Conservation (phyloP, 2,329 filamentous ascomycete genomes). For the Hypoxylon rubiginosum region DNA sequence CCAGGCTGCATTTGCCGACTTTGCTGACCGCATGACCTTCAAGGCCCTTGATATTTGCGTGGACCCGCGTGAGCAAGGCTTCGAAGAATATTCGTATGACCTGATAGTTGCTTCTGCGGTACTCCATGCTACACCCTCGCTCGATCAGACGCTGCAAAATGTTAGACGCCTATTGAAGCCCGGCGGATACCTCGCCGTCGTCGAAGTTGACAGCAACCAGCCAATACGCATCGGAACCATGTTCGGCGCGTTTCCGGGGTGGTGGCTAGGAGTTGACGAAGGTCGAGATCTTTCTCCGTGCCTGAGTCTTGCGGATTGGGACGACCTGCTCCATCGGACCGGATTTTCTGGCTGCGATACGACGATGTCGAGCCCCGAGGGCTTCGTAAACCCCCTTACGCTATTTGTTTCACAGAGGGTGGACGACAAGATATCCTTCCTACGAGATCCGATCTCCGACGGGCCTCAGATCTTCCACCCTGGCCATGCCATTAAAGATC, state of each 20-base stretch:
- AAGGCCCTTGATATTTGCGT: slow-evolving; percentile 33
- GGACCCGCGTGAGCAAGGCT: slow-evolving; percentile 51
- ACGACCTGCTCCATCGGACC: slow-evolving; percentile 3
- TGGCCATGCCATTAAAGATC: too few relatives aligned
- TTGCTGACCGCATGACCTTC: slow-evolving; percentile 3
- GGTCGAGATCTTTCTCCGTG: slow-evolving; percentile 19
- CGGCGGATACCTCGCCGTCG: slow-evolving; percentile 60
- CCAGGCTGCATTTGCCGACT: background rate
- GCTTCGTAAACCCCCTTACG: slow-evolving; percentile 3
- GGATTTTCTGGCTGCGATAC: slow-evolving; percentile 31
- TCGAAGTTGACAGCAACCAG: too few relatives aligned
- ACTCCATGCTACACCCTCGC: slow-evolving; percentile 54
- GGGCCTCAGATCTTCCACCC: too few relatives aligned
- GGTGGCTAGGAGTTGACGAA: slow-evolving; percentile 49
- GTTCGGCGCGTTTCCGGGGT: slow-evolving; percentile 33
- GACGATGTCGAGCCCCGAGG: slow-evolving; percentile 6
- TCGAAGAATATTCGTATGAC: slow-evolving; percentile 52
- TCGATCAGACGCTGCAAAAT: slow-evolving; percentile 49
- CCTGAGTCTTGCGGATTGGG: slow-evolving; percentile 12
- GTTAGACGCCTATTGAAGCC: slow-evolving; percentile 57
- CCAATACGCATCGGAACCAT: slow-evolving; percentile 9
- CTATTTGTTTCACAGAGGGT: slow-evolving; percentile 33
- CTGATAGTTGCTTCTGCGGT: slow-evolving; percentile 57
- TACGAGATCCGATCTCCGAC: slow-evolving; percentile 24
- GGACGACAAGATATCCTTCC: slow-evolving; percentile 26